Conservation (phyloP, 805 yeast genomes). For the Yarrowia sp. region DNA sequence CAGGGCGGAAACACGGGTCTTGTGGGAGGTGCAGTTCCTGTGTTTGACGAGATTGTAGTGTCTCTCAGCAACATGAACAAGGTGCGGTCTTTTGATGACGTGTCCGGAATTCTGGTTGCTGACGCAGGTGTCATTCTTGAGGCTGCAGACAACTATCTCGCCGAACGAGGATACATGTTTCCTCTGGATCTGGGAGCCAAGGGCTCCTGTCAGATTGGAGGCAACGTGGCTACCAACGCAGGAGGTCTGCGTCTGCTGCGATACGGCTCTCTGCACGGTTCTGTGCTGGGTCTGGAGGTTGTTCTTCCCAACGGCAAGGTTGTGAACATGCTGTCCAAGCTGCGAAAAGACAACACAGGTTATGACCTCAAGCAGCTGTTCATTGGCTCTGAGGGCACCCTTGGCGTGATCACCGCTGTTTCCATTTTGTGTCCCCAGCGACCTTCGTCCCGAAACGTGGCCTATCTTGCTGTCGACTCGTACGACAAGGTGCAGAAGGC, state of each 20-base stretch:
- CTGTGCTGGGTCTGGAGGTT: constrained; percentile 85
- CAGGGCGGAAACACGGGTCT: constrained; percentile 97
- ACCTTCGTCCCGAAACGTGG: constrained; percentile 81
- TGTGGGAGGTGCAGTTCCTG: constrained; percentile 91
- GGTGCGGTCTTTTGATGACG: constrained; percentile 74
- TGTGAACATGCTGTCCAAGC: constrained; percentile 71
- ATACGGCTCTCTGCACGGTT: constrained; percentile 90
- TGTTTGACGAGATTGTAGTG: constrained; percentile 82
- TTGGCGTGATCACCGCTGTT: constrained; percentile 87
- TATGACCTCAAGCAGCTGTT: constrained; percentile 88
- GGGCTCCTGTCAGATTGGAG: constrained; percentile 95
- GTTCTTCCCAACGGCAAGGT: constrained; percentile 90
- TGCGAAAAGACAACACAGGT: constrained; percentile 94
- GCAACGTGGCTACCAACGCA: constrained; percentile 92
- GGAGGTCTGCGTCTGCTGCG: constrained; percentile 87
- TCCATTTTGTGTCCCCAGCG: constrained; percentile 86
- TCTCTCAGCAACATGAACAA: constrained; percentile 69
- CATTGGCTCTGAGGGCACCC: constrained; percentile 91
- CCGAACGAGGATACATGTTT: constrained; percentile 82
- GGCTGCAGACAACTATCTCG: constrained; percentile 70
- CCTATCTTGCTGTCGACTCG: constrained; percentile 75
- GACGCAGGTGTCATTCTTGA: constrained; percentile 92
- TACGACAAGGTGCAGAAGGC: constrained; percentile 82
- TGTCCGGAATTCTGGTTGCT: constrained; percentile 79
- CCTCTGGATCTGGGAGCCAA: constrained; percentile 95